phyloP scores from a whole-genome alignment of 2,329 filamentous ascomycete genomes.

The Fusarium sambucinum region DNA sequence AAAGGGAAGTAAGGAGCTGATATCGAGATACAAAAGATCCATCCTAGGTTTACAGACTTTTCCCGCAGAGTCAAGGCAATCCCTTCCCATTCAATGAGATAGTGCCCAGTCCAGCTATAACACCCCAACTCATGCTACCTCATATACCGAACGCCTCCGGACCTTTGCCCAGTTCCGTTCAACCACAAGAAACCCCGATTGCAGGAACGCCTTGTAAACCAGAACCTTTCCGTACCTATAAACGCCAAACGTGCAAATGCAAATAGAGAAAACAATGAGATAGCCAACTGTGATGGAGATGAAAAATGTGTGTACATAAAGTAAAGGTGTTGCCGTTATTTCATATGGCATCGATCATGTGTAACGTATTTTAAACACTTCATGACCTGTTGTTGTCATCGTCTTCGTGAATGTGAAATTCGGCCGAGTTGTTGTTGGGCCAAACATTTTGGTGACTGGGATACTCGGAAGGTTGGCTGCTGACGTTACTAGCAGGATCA shows the following conservation, averaged over 20 bases:
- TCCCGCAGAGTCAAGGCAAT: slow-evolving; percentile 25
- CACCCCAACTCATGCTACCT: slow-evolving; percentile 6
- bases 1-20: slow-evolving; percentile 31
- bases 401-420: slow-evolving; percentile 59
- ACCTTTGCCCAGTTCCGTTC: slow-evolving; percentile 6
- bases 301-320: slow-evolving; percentile 10
- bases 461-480: slow-evolving; percentile 68
- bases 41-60: slow-evolving; percentile 22
- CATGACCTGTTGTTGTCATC: slow-evolving; percentile 39
- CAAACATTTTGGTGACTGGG: slow-evolving; percentile 63
- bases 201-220: slow-evolving; percentile 35
- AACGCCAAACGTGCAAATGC: slow-evolving; percentile 31
- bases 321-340: slow-evolving; percentile 3
- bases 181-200: slow-evolving; percentile 8
- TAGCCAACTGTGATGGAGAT: slow-evolving; percentile 1
- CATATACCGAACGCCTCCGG: slow-evolving; percentile 5
- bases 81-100: not conserved
- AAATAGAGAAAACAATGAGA: slow-evolving; percentile 15
- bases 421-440: slow-evolving; percentile 49
- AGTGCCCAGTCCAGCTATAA: not conserved
- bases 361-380: slow-evolving; percentile 10
- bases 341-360: slow-evolving; percentile 24
- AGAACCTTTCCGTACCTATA: slow-evolving; percentile 10
- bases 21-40: slow-evolving; percentile 36
- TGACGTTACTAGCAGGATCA: slow-evolving; percentile 54